Conservation (phyloP, 1,139 yeast genomes). For the Spathaspora sp. region DNA sequence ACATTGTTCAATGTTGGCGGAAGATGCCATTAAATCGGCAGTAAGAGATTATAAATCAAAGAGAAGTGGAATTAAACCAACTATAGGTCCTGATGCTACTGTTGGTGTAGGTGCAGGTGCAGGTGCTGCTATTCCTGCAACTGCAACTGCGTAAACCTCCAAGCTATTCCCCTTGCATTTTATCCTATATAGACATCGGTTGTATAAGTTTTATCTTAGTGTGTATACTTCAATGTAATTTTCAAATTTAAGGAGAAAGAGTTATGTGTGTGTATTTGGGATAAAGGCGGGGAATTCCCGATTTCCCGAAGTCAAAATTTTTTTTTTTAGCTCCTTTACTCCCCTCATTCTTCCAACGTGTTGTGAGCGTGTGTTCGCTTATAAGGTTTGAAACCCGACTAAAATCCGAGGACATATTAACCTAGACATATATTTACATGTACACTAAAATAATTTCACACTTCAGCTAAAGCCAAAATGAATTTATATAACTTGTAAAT, state of each 20-base stretch:
- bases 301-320: background rate
- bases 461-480: constrained; percentile 8
- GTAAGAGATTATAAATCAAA: constrained; percentile 91
- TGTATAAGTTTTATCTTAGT: background rate
- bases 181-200: no score
- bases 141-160: constrained; percentile 13
- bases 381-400: background rate
- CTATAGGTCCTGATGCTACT: constrained; percentile 51
- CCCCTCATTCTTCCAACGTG: background rate
- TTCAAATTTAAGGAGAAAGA: background rate
- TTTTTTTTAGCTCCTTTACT: background rate
- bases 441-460: background rate
- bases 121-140: constrained; percentile 11
- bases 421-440: background rate
- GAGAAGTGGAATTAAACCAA: constrained; percentile 47
- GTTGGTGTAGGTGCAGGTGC: constrained; percentile 10
- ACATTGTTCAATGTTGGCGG: constrained; percentile 98
- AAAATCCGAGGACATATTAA: background rate
- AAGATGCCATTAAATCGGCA: constrained; percentile 96
- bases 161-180: background rate
- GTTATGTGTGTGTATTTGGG: no score
- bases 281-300: background rate
- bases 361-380: background rate
- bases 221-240: background rate
- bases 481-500: constrained; percentile 25